Base-by-base conservation (phyloP, 805 yeast genomes). In the Kodamaea nitidulidarum region DNA sequence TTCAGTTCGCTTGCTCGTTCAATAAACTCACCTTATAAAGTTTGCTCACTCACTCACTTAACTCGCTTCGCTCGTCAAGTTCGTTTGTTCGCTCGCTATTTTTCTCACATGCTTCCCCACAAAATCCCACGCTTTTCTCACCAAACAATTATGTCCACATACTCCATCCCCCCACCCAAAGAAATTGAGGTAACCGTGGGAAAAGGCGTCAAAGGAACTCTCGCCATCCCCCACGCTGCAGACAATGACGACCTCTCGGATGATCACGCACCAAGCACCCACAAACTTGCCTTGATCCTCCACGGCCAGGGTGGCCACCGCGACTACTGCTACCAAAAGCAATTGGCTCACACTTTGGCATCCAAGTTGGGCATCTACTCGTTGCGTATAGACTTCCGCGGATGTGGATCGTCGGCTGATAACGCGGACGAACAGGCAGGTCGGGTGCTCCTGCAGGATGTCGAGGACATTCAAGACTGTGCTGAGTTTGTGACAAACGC, bases 281-380 rank as follows among this genome's bases (percentile, higher is more conserved):
- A 65, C 41, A 70, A 74, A 43, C 67, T 75, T 28, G 87, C 81
- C 0, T 54, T 88, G 4, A 54, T 88, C 12, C 48, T 79, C n/a
- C 97, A 90, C 56, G 97, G 97, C 1, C 83, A 76, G 45, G 90
- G 81, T 1, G 95, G 95, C 0, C 95, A 90, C 55, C 76, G 87
- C 48, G 76, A 84, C 63, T 83, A 86, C 55, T 78, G 86, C 43
- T 88, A 83, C 58, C 88, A 83, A 46, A 73, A 75, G 17, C 50
- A 62, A 11, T 58, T 87, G 32, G 90, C 95, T 0, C 73, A 74
- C 18, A 61, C 60, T 17, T 56, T 90, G 39, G 80, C 88, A 0
- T 55, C 63, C 2, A 71, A 73, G 11, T 56, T 73, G 42, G 95
- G 95, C 0, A 65, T 78, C 40, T 78, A 71, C 53, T 75, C 83